Evolutionary conservation across 345 rosid genomes (phyloP).

Genomic region (Laguncularia racemosa): DNA sequence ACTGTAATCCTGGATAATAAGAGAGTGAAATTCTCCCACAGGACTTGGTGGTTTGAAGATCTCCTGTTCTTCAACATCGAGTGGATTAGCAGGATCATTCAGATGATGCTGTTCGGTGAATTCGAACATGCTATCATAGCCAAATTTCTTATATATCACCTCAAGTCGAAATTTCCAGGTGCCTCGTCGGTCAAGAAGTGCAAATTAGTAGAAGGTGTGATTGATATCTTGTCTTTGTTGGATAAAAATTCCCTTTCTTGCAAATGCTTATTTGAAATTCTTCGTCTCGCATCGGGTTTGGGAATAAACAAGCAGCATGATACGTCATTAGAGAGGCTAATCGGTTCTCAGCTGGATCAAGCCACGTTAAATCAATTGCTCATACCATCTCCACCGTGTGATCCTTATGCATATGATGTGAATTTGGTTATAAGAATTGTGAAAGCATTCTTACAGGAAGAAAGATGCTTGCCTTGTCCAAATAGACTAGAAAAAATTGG

Average conservation of each 20-base stretch:
- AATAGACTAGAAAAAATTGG: slow-evolving; percentile 27
- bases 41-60: slow-evolving; percentile 44
- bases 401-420: slow-evolving; percentile 33
- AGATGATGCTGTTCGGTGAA: slow-evolving; percentile 20
- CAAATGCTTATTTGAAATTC: slow-evolving; percentile 30
- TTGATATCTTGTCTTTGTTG: slow-evolving; percentile 26
- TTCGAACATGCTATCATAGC: slow-evolving; percentile 20
- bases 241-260: slow-evolving; percentile 28
- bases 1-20: slow-evolving; percentile 23
- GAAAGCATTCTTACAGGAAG: slow-evolving; percentile 18
- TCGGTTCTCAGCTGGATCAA: slow-evolving; percentile 39
- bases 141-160: slow-evolving; percentile 35
- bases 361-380: slow-evolving; percentile 40
- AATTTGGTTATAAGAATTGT: slow-evolving; percentile 39
- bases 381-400: slow-evolving; percentile 18
- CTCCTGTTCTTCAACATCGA: slow-evolving; percentile 26
- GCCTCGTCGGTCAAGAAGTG: slow-evolving; percentile 19
- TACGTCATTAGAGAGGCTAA: slow-evolving; percentile 30
- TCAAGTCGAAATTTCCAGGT: slow-evolving; percentile 17
- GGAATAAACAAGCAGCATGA: slow-evolving; percentile 13
- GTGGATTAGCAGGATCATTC: slow-evolving; percentile 22
- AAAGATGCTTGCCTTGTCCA: slow-evolving; percentile 1
- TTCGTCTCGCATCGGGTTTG: slow-evolving; percentile 20
- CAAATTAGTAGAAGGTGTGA: slow-evolving; percentile 16
- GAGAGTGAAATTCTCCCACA: slow-evolving; percentile 12